These are phyloP conservation scores for Trematosphaeria pertusa DNA, from an alignment of 2,329 filamentous ascomycete genomes.

Conservation along the genomic window DNA sequence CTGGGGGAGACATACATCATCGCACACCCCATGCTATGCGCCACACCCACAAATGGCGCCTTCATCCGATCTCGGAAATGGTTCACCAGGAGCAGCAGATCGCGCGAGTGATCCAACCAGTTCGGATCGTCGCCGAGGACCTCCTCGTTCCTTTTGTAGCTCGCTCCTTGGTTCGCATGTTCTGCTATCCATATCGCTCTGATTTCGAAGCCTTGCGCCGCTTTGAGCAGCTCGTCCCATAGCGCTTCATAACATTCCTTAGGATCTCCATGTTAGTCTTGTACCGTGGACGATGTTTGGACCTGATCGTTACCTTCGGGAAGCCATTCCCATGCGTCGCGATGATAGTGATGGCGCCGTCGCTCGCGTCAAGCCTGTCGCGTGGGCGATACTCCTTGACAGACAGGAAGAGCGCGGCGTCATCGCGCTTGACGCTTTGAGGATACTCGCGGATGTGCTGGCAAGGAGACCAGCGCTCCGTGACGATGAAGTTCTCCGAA, in stretches of 20 bases:
- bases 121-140: slow-evolving; percentile 24
- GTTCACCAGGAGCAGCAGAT: slow-evolving; percentile 27
- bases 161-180: slow-evolving; percentile 22
- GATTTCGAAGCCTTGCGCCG: slow-evolving; percentile 14
- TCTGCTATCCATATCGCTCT: slow-evolving; percentile 26
- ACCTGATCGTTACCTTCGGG: slow-evolving; percentile 16
- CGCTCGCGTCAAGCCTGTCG: neutral
- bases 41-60: slow-evolving; percentile 24
- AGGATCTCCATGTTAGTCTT: neutral
- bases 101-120: slow-evolving; percentile 28
- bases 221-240: slow-evolving; percentile 21
- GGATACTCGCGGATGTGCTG: slow-evolving; percentile 25
- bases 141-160: slow-evolving; percentile 18
- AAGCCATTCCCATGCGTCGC: slow-evolving; percentile 27
- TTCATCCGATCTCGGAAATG: slow-evolving; percentile 21
- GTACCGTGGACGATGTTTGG: neutral
- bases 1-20: slow-evolving; percentile 21
- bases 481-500: slow-evolving; percentile 18
- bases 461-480: slow-evolving; percentile 24
- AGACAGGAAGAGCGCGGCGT: slow-evolving; percentile 20
- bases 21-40: slow-evolving; percentile 25
- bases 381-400: slow-evolving; percentile 27
- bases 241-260: slow-evolving; percentile 29
- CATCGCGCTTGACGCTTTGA: slow-evolving; percentile 16
- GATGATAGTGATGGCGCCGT: slow-evolving; percentile 22